Evolutionary conservation across 2,329 filamentous ascomycete species (phyloP).

Genomic region (Penicillium rolfsii): DNA sequence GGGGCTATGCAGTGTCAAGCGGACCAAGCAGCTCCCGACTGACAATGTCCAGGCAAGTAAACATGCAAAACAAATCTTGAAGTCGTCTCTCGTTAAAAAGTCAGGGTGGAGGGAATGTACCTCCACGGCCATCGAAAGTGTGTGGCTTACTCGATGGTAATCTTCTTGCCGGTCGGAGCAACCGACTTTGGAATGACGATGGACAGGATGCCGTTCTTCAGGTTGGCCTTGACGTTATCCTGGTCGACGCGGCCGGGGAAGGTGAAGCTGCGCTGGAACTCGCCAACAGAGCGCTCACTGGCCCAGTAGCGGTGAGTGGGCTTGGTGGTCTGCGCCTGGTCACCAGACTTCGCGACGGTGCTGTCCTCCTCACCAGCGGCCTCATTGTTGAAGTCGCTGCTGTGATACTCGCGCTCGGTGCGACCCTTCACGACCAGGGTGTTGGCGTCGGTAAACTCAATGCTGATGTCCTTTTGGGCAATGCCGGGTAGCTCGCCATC

Average conservation of each 20-base stretch:
- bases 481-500: slow-evolving; percentile 55
- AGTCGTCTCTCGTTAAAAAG: slow-evolving; percentile 1
- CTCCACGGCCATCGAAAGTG: background rate
- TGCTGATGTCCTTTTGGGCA: slow-evolving; percentile 50
- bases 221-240: slow-evolving; percentile 62
- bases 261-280: slow-evolving; percentile 62
- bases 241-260: slow-evolving; percentile 63
- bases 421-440: slow-evolving; percentile 53
- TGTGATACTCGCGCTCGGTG: slow-evolving; percentile 43
- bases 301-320: slow-evolving; percentile 59
- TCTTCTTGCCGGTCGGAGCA: slow-evolving; percentile 54
- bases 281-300: slow-evolving; percentile 61
- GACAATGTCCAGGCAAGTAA: background rate
- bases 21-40: background rate
- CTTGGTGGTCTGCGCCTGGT: slow-evolving; percentile 33
- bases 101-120: background rate
- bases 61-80: background rate
- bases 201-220: slow-evolving; percentile 64
- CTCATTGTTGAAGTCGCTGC: slow-evolving; percentile 45
- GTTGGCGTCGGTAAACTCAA: slow-evolving; percentile 53
- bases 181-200: slow-evolving; percentile 61
- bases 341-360: slow-evolving; percentile 17
- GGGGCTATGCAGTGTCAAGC: background rate
- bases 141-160: slow-evolving; percentile 57
- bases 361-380: slow-evolving; percentile 50